phyloP scores from a whole-genome alignment of 805 yeast species.

The Vanderwaltozyma verrucispora region DNA sequence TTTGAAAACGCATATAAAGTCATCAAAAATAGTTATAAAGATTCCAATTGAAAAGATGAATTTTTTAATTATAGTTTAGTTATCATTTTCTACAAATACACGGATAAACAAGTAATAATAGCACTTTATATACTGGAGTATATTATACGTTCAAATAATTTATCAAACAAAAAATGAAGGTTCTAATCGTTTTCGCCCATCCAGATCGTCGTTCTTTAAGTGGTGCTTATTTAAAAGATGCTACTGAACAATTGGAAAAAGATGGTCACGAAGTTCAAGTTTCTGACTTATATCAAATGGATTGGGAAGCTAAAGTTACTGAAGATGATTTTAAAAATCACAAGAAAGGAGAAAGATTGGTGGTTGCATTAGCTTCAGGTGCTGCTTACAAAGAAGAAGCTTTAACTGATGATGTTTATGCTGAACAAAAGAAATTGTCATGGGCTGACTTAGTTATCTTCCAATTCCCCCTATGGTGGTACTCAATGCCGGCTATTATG shows the following conservation, averaged over 20 bases:
- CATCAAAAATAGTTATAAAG: too few relatives aligned
- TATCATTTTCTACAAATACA: too few relatives aligned
- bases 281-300: constrained; percentile 13
- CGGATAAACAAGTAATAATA: too few relatives aligned
- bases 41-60: too few relatives aligned
- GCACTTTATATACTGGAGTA: too few relatives aligned
- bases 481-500: constrained; percentile 23
- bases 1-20: too few relatives aligned
- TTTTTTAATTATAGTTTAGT: too few relatives aligned
- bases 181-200: constrained; percentile 16
- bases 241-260: constrained; percentile 6
- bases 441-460: constrained; percentile 26
- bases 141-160: too few relatives aligned
- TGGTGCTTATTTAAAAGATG: constrained; percentile 6
- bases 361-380: constrained; percentile 12
- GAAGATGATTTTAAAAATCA: constrained; percentile 9
- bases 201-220: constrained; percentile 14
- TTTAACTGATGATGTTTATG: constrained; percentile 22
- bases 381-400: constrained; percentile 6
- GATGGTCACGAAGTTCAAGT: constrained; percentile 16
- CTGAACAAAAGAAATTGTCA: constrained; percentile 20
- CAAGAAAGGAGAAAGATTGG: constrained; percentile 8
- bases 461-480: constrained; percentile 28
- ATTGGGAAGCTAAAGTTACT: constrained; percentile 13
- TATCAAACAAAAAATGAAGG: too few relatives aligned